phyloP scores from a whole-genome alignment of 257 asterid genomes.

The Gynochthodes officinalis region DNA sequence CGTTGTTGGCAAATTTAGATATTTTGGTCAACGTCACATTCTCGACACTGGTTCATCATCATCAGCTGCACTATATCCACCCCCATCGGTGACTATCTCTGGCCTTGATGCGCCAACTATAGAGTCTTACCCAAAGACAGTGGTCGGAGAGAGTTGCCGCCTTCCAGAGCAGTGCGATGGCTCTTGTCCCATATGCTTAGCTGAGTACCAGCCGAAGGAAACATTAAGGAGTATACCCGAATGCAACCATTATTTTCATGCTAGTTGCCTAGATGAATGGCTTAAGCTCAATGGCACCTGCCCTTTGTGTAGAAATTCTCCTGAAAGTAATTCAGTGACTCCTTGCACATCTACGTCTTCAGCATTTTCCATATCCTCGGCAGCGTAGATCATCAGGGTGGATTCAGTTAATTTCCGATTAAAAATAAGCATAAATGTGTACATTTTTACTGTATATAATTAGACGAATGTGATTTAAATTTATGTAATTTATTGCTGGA shows the following conservation, averaged over 20 bases:
- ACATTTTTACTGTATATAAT: not conserved
- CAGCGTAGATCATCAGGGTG: conserved; percentile 6
- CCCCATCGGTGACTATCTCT: conserved; percentile 20
- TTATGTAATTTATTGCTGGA: no score
- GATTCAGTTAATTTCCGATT: not conserved
- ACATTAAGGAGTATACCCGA: conserved; percentile 62
- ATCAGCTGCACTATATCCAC: conserved; percentile 15
- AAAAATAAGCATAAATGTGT: no score
- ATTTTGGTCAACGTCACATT: conserved; percentile 15
- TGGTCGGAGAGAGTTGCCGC: conserved; percentile 66
- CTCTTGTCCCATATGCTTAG: conserved; percentile 70
- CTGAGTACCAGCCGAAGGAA: conserved; percentile 69
- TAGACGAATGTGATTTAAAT: no score
- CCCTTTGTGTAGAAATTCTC: conserved; percentile 76
- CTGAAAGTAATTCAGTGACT: conserved; percentile 30
- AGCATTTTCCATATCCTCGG: conserved; percentile 26
- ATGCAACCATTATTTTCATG: conserved; percentile 79
- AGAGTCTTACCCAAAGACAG: conserved; percentile 63
- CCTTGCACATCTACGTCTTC: conserved; percentile 48
- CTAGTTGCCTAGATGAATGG: conserved; percentile 78
- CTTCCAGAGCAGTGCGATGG: conserved; percentile 53
- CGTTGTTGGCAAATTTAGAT: conserved; percentile 33
- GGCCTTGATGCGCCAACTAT: conserved; percentile 69
- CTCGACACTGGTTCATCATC: conserved; percentile 24
- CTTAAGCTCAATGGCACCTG: conserved; percentile 74